Evolutionary conservation across 208 protist species (phyloP).

Genomic region (Lotmaria passim): DNA sequence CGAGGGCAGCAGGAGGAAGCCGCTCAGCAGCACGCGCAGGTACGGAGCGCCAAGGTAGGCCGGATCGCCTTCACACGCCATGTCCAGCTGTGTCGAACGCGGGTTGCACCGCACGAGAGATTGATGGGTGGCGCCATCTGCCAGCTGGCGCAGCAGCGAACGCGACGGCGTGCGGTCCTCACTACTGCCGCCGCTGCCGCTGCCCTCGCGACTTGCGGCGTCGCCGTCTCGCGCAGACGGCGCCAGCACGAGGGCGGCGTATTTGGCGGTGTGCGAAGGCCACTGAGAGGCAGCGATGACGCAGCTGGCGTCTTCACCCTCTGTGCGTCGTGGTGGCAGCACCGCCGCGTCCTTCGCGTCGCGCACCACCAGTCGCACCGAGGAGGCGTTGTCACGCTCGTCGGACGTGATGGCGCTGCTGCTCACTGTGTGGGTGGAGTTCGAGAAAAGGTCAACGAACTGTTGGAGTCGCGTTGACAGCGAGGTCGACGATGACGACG

Average conservation of each 20-base stretch:
- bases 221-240: constrained; percentile 17
- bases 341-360: constrained; percentile 11
- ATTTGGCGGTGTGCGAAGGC: constrained; percentile 72
- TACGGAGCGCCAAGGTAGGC: constrained; percentile 79
- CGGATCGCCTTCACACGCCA: constrained; percentile 69
- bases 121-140: constrained; percentile 77
- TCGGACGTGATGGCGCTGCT: neutral
- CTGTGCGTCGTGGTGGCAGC: neutral
- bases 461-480: neutral
- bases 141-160: constrained; percentile 47
- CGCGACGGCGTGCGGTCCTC: constrained; percentile 1
- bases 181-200: too few relatives aligned
- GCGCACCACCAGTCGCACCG: constrained; percentile 26
- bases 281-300: constrained; percentile 43
- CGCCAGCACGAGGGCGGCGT: constrained; percentile 71
- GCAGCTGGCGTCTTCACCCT: neutral
- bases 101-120: constrained; percentile 81
- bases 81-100: constrained; percentile 38
- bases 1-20: constrained; percentile 65
- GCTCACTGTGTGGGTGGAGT: constrained; percentile 29
- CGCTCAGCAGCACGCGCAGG: constrained; percentile 79
- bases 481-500: neutral
- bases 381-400: neutral
- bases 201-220: too few relatives aligned
- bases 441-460: constrained; percentile 39